Conservation (phyloP, 2,329 filamentous ascomycete species). For the Cladophialophora immunda region DNA sequence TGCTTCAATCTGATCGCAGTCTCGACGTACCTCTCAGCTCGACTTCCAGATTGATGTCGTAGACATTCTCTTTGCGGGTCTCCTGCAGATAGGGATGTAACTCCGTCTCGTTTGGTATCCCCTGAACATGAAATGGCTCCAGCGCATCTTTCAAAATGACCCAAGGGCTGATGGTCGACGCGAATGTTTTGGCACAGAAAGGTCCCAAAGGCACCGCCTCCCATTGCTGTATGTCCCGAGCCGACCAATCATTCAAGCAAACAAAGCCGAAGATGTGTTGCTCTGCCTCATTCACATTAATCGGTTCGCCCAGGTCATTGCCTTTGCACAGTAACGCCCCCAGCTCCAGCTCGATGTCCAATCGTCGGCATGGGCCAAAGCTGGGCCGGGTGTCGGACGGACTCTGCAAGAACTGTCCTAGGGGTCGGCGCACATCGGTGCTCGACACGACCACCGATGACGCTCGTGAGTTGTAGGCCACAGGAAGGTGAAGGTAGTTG, state of each 20-base stretch:
- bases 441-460: conserved; percentile 64
- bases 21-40: conserved; percentile 63
- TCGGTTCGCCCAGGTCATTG: conserved; percentile 60
- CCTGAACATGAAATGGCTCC: conserved; percentile 68
- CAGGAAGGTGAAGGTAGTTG: conserved; percentile 71
- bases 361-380: conserved; percentile 68
- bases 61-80: conserved; percentile 64
- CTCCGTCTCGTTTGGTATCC: conserved; percentile 62
- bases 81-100: conserved; percentile 72
- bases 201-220: conserved; percentile 83
- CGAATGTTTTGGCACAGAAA: conserved; percentile 86
- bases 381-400: conserved; percentile 68
- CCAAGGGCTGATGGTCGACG: conserved; percentile 78
- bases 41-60: conserved; percentile 75
- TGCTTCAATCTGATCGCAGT: conserved; percentile 37
- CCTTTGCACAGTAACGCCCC: conserved; percentile 74
- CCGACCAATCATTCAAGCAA: conserved; percentile 86
- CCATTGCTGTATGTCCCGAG: conserved; percentile 82
- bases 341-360: conserved; percentile 83
- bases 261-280: conserved; percentile 80
- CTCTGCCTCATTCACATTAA: conserved; percentile 70
- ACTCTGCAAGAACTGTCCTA: conserved; percentile 75
- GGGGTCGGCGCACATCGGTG: conserved; percentile 68
- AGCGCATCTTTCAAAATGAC: conserved; percentile 78
- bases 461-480: conserved; percentile 77